phyloP scores from a whole-genome alignment of 2,329 filamentous ascomycete species.

The Mycosphaerelloides madeirae region DNA sequence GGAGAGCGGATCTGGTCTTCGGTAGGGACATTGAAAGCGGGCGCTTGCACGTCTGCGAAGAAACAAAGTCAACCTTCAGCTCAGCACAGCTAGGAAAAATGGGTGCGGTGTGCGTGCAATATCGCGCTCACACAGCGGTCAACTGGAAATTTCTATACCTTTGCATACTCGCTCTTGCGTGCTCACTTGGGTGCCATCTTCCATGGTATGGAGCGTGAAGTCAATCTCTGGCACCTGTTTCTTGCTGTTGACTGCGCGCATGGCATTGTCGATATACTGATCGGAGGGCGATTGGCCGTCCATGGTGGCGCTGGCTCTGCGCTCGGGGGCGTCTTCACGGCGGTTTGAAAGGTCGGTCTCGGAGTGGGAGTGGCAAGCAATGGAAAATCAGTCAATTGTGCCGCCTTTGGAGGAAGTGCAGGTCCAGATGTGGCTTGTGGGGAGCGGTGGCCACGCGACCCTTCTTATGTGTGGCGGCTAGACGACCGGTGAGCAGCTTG shows the following conservation, averaged over 20 bases:
- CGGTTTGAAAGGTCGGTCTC: no score
- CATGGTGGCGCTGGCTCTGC: constrained; percentile 22
- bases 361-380: no score
- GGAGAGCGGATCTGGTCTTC: constrained; percentile 94
- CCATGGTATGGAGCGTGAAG: constrained; percentile 97
- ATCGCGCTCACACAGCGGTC: neutral
- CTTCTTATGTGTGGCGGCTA: no score
- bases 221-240: constrained; percentile 95
- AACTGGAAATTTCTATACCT: no score
- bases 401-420: no score
- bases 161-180: constrained; percentile 96
- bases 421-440: no score
- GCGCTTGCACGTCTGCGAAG: constrained; percentile 84
- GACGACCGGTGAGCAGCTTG: no score
- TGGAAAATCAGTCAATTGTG: no score
- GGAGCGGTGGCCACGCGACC: no score
- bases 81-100: neutral
- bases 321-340: no score
- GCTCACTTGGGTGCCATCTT: constrained; percentile 92
- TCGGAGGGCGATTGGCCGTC: constrained; percentile 33
- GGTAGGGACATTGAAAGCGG: constrained; percentile 85
- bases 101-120: neutral
- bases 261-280: constrained; percentile 71
- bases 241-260: constrained; percentile 90
- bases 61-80: constrained; percentile 16